Conservation (phyloP, 495 filamentous ascomycete species). For the Aspergillus campestris region DNA sequence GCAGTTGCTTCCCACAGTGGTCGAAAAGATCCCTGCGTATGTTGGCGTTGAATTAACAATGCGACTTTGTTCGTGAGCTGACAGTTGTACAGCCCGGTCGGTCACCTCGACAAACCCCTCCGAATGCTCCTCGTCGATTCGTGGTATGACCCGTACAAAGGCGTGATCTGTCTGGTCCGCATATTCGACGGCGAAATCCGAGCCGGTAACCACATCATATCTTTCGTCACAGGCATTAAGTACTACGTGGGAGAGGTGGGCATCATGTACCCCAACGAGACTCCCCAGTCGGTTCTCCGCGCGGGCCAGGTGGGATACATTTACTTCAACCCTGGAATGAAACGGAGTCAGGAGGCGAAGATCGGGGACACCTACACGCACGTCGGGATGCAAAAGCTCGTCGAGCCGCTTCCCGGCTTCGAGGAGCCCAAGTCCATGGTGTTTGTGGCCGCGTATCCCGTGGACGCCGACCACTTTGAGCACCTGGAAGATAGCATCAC, state of each 20-base stretch:
- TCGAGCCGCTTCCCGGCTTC: constrained; percentile 81
- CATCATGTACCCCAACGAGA: constrained; percentile 90
- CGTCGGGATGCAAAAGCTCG: constrained; percentile 66
- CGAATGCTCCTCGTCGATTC: constrained; percentile 89
- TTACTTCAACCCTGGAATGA: constrained; percentile 97
- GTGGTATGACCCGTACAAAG: constrained; percentile 94
- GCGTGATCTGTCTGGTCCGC: constrained; percentile 84
- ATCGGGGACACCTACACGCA: constrained; percentile 90
- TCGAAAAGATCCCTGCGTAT: constrained; percentile 71
- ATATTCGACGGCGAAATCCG: constrained; percentile 83
- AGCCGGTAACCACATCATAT: constrained; percentile 73
- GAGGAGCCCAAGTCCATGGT: constrained; percentile 99
- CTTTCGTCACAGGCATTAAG: constrained; percentile 76
- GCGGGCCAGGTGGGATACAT: constrained; percentile 95
- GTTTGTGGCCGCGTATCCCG: constrained; percentile 92
- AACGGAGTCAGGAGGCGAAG: constrained; percentile 86
- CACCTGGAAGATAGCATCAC: constrained; percentile 92
- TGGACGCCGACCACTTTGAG: constrained; percentile 77
- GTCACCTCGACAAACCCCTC: constrained; percentile 61
- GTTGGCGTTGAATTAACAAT: constrained; percentile 9
- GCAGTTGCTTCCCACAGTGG: constrained; percentile 69
- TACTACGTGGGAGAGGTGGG: constrained; percentile 95
- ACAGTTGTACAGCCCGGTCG: constrained; percentile 47
- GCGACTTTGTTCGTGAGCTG: constrained; percentile 4
- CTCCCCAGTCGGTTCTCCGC: constrained; percentile 65